Evolutionary conservation across 164 flowering plant genomes (phyloP), one percentile per base, ranked within the genome.

Genomic region (Chloranthus sessilifolius): DNA sequence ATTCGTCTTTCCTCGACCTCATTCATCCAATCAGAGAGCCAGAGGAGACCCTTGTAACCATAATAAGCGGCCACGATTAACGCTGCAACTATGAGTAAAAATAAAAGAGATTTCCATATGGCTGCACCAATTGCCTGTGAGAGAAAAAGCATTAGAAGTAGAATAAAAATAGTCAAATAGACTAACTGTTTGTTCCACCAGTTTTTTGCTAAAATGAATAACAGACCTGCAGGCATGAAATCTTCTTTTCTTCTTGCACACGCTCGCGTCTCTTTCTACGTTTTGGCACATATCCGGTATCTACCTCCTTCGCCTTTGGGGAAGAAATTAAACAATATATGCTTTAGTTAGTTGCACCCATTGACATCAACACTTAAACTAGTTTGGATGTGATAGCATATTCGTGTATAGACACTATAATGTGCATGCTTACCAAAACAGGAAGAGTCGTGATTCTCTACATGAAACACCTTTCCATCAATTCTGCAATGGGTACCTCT

Each of bases 21-120:
- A 55, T 86, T 86, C 95, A 86, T 89, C 90, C 90, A 70, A 65
- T 89, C 95, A 7, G 78, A 72, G 38, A 89, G 82, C 77, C 72
- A 53, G 41, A 82, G 36, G 15, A 89, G 88, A 56, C 90, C 90
- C 42, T 80, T 75, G 69, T 83, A 83, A 16, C 97, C 84, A 58
- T 52, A 86, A 52, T 72, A 80, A 26, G 60, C 20, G 8, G 54
- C 70, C 15, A 68, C 76, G 34, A 73, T 26, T 12, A 82, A 16
- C 45, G 56, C 47, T 19, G 71, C 56, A 31, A 66, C 30, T 35
- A 80, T 30, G 33, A 51, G 24, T 22, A 72, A 29, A 39, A 68
- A 14, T 28, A 80, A 49, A 43, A 80, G 39, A 35, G 69, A 38
- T 68, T 57, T 58, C 81, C 59, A 27, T 21, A 60, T 7, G 21